Base-by-base conservation (phyloP, 116 monocot species). In the Zostera marina region DNA sequence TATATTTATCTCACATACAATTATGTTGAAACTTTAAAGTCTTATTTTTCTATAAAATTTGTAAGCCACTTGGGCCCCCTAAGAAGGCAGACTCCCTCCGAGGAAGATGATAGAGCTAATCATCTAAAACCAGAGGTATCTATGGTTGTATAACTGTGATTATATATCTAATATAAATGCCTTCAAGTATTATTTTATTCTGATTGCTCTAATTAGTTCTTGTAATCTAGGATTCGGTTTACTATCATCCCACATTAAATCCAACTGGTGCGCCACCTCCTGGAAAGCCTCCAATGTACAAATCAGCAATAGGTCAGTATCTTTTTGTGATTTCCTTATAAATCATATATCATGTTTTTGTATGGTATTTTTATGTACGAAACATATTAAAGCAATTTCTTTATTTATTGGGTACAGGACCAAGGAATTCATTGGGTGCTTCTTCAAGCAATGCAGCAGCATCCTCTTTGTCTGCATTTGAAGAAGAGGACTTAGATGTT, bases 271-370 rank as follows among this genome's bases (percentile, higher is more conserved):
- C 96, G 46, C 96, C 96, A 56, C 96, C 96, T 66, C 96, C 96
- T 74, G 96, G 96, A 70, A 96, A 89, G 60, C 96, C 89, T 68
- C 96, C 89, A 4, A 96, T 96, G 96, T 96, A 96, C 64, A 85
- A 96, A 74, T 85, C 89, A 17, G 77, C 96, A 54, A 74, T 89
- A 78, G 96, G 96, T 96, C 44, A 49, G 11, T 44, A 12, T 14
- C 24, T 16, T 45, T 66, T 16, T 24, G 46, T 23, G 1, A 43
- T 59, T 59, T 43, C n/a, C 40, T 45, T 45, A 45, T 45, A 32
- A 32, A 19, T 53, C 53, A 10, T 53, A 1, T 53, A 53, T 53
- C 21, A 19, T 53, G n/a, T 19, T 10, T 53, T 53, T 11, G 47
- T 47, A 5, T 2, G 47, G 19, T 53, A 53, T 53, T 10, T 10